Evolutionary conservation across 2,329 filamentous ascomycete genomes (phyloP), one percentile per base, ranked within the genome.

Genomic region (Cladosporium halotolerans): DNA sequence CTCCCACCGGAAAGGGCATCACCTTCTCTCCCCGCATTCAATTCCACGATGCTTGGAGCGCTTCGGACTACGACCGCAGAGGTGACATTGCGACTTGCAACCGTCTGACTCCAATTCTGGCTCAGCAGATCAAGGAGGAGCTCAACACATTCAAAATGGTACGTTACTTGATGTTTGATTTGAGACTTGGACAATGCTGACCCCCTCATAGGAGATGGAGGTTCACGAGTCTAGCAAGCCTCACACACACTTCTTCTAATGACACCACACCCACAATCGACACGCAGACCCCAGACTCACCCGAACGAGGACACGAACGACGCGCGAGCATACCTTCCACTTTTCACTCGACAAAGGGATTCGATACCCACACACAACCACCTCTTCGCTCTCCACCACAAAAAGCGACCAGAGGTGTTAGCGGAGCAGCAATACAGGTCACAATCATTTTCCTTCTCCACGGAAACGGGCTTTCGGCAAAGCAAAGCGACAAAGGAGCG

Each of bases 91-190:
- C 93, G 9, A 99, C 93, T 1, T 99, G 93, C 82, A 99, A 99
- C 69, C 88, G 92, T 60, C 79, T 99, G 62, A 99, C 93, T 45
- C 93, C 93, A 10, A 91, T 96, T 80, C 81, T 99, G 58, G 93
- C 93, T 43, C 93, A 99, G 74, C 93, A 99, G 72, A 99, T 99
- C 75, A 97, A 97, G 75, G 93, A 99, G 75, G 93, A 99, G 75
- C 82, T 99, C 63, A 99, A 99, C 75, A 95, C 85, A 63, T 99
- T 99, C 79, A 99, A 99, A 73, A 99, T 99, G 93, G 89, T 93
- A 76, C 57, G 84, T 73, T 16, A 3, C 43, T 11, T n/a, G 13
- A 38, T 14, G n/a, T 4, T 2, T 10, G 6, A 7, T 14, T 11
- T 9, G 16, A 46, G 3, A 13, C n/a, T n/a, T 18, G 9, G 19